These are phyloP conservation scores for Craspedostauros australis DNA, from an alignment of 108 stramenopile genomes.

Conservation along the genomic window DNA sequence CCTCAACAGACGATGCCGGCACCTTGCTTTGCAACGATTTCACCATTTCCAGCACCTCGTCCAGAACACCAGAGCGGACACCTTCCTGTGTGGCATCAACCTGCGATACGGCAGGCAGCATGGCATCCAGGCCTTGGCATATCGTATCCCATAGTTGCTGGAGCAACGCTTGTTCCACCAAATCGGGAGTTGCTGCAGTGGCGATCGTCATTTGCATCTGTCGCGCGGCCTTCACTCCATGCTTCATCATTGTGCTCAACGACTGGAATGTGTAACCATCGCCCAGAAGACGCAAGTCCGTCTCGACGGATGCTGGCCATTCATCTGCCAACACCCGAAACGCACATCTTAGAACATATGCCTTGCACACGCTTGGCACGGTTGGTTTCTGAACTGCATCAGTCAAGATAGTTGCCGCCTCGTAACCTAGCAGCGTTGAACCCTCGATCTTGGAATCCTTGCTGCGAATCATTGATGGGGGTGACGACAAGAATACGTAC, in stretches of 20 bases:
- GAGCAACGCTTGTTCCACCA: not conserved
- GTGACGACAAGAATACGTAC: not conserved
- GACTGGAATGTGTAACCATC: not conserved
- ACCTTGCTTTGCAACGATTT: too few species aligned
- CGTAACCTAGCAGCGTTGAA: not conserved
- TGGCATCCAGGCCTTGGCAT: not conserved
- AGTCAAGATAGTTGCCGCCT: not conserved
- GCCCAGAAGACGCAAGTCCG: not conserved
- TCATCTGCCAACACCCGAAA: not conserved
- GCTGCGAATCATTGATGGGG: slow-evolving; percentile 1
- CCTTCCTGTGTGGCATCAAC: slow-evolving; percentile 3
- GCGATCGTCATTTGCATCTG: not conserved
- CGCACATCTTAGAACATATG: not conserved
- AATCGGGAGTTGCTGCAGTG: not conserved
- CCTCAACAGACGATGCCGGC: too few species aligned
- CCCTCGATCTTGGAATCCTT: not conserved
- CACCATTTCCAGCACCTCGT: slow-evolving; percentile 6
- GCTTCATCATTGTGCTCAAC: slow-evolving; percentile 1
- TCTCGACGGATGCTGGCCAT: not conserved
- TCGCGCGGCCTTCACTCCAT: not conserved
- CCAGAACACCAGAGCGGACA: not conserved
- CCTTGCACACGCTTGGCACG: not conserved
- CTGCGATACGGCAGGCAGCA: slow-evolving; percentile 1
- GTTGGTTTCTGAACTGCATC: not conserved
- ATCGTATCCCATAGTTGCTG: slow-evolving; percentile 1